A percentile compares a stretch with the other conserved stretches of the same genome.
Evolutionary conservation across 441 rosid species (phyloP).

Genomic region (Hura crepitans): DNA sequence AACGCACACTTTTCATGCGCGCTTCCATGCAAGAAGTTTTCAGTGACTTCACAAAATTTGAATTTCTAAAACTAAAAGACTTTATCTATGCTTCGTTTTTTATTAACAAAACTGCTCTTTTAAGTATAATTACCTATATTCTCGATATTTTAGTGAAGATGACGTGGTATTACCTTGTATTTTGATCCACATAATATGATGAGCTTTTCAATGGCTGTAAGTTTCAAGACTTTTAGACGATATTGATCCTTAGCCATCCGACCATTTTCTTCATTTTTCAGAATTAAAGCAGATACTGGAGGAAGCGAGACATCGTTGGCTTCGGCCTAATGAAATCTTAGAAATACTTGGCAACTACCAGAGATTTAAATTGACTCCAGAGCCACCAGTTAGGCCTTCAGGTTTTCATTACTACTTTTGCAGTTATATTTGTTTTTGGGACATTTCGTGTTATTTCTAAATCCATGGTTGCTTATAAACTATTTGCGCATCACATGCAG

Average conservation of each 20-base stretch:
- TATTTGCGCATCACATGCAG: not conserved
- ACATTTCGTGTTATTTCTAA: not conserved
- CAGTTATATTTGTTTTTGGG: not conserved
- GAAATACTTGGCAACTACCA: slow-evolving; percentile 48
- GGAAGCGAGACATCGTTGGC: slow-evolving; percentile 63
- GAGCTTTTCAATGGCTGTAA: not conserved
- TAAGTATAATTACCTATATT: not conserved
- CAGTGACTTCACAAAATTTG: not conserved
- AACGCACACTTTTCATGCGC: not conserved
- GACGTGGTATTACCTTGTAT: not conserved
- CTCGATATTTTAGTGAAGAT: not conserved
- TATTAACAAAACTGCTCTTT: not conserved
- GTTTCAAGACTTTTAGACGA: not conserved
- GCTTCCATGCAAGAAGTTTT: not conserved
- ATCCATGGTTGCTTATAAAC: not conserved
- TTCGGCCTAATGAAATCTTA: slow-evolving; percentile 60
- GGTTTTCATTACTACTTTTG: slow-evolving; percentile 32
- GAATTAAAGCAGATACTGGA: slow-evolving; percentile 46
- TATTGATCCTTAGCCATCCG: not conserved
- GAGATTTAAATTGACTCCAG: slow-evolving; percentile 35
- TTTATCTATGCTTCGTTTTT: too few relatives aligned
- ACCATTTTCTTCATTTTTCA: slow-evolving; percentile 26
- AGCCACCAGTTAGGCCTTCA: slow-evolving; percentile 49
- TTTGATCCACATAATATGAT: not conserved
- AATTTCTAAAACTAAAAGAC: not conserved